Evolutionary conservation across 805 yeast genomes (phyloP), one percentile per base, ranked within the genome.

Genomic region (Hanseniaspora occidentalis): DNA sequence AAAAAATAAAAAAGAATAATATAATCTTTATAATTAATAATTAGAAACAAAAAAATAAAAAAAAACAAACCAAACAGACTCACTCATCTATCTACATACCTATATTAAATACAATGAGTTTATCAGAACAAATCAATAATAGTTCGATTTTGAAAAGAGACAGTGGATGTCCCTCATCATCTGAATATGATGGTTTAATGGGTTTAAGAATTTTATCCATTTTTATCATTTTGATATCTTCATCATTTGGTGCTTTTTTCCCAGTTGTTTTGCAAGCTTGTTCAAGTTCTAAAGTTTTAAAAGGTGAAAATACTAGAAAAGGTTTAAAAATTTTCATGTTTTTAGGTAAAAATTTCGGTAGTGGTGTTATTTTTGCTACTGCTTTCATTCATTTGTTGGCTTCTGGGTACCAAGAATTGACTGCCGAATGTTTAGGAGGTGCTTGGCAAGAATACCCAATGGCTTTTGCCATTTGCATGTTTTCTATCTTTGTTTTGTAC

Each of bases 281-380:
- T 50, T 74, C 83, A 17, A 11, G 34, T 7, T 27, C 35, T 4
- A 34, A 17, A 8, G 11, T 33, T 9, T 27, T 27, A 18, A 37
- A 9, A 2, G 18, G 26, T 3, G 14, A 22, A 3, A 26, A n/a
- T 8, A 29, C 27, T 10, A 18, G n/a, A 6, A 19, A 11, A 6
- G 14, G 22, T 17, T 10, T 41, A 14, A 35, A 27, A 6, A 19
- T 40, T 14, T n/a, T 75, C 47, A 79, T 79, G 58, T 77, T 79
- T 53, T 56, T 76, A 37, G 77, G 83, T 38, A 81, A 79, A 51
- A 81, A 70, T 58, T 83, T 83, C 54, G 94, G 94, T 45, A 78
- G 88, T 3, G 94, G 94, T 41, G 89, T 83, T 37, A 83, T 83
- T 51, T 69, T 83, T 10, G 83, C 89, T 11, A 83, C 94, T 1